Evolutionary conservation across 163 green algal genomes (phyloP), one percentile per base, ranked within the genome.

Genomic region (Coccomyxa subellipsoidea): DNA sequence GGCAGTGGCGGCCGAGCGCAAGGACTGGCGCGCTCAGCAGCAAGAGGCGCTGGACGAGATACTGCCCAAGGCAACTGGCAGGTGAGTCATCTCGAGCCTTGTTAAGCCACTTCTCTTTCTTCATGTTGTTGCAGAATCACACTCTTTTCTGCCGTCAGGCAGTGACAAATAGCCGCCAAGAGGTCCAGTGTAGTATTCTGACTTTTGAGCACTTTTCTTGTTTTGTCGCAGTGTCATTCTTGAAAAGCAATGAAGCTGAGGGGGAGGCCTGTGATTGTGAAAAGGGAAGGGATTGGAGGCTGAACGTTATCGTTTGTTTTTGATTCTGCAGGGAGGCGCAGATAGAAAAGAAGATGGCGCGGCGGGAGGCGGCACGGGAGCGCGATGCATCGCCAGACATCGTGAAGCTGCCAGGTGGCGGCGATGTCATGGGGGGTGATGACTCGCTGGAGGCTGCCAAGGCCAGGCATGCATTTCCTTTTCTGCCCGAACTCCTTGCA

Each of bases 11-110:
- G 72, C 79, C 32, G 84, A 93, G 37, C 47, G 81, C 40, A 86
- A 88, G 47, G 76, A 78, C 40, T 86, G 85, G 85, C 78, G 76
- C 73, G 38, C 69, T 29, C 86, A 93, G 38, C 88, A 93, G 54
- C 88, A 88, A 54, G 80, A 92, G 27, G 53, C 76, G 40, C 76
- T 95, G 32, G 89, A 94, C 32, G 91, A 95, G 76, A 47, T 93
- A 82, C 79, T 95, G 75, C 91, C 91, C 0, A 90, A 90, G 39
- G 85, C 90, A 23, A 90, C 89, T 27, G 91, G 90, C n/a, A 84
- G 88, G 87, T 88, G 31, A 27, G 59, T 34, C 8, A 35, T n/a
- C 38, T 12, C n/a, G n/a, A n/a, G n/a, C n/a, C n/a, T n/a, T n/a
- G n/a, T n/a, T n/a, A n/a, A n/a, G n/a, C n/a, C n/a, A n/a, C n/a